phyloP scores from a whole-genome alignment of 805 yeast species.

The Candida maltosa region DNA sequence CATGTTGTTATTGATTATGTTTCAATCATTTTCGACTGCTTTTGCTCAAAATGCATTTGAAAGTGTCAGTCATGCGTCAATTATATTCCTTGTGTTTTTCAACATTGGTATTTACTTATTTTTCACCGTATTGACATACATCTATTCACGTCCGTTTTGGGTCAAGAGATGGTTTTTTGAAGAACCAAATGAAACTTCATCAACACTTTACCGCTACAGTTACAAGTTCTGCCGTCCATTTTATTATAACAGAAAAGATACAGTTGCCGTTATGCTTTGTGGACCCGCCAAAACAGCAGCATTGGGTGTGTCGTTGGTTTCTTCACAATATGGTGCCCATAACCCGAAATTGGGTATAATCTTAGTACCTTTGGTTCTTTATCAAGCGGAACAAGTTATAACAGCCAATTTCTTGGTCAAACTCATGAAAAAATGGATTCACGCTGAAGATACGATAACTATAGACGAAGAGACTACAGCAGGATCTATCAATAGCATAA shows the following conservation, averaged over 20 bases:
- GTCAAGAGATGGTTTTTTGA: conserved; percentile 38
- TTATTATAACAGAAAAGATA: conserved; percentile 66
- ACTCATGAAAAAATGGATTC: conserved; percentile 69
- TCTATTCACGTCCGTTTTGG: conserved; percentile 58
- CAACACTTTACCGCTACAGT: conserved; percentile 42
- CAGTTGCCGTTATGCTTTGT: conserved; percentile 78
- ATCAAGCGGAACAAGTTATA: conserved; percentile 84
- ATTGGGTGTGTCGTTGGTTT: conserved; percentile 77
- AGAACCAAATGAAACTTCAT: conserved; percentile 46
- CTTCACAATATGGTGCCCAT: conserved; percentile 71
- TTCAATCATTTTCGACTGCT: conserved; percentile 81
- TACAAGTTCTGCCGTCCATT: conserved; percentile 57
- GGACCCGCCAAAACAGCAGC: conserved; percentile 96
- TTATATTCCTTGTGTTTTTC: conserved; percentile 77
- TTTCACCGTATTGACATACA: conserved; percentile 64
- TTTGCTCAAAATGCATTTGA: conserved; percentile 80
- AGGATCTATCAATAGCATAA: not conserved
- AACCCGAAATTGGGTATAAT: conserved; percentile 64
- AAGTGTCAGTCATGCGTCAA: conserved; percentile 61
- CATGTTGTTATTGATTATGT: conserved; percentile 75
- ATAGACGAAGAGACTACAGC: conserved; percentile 10
- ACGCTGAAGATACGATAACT: conserved; percentile 24
- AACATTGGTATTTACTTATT: conserved; percentile 76
- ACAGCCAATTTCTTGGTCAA: conserved; percentile 72
- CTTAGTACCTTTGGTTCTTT: conserved; percentile 78